Evolutionary conservation across 306 rosid genomes (phyloP).

Genomic region (Delonix regia): DNA sequence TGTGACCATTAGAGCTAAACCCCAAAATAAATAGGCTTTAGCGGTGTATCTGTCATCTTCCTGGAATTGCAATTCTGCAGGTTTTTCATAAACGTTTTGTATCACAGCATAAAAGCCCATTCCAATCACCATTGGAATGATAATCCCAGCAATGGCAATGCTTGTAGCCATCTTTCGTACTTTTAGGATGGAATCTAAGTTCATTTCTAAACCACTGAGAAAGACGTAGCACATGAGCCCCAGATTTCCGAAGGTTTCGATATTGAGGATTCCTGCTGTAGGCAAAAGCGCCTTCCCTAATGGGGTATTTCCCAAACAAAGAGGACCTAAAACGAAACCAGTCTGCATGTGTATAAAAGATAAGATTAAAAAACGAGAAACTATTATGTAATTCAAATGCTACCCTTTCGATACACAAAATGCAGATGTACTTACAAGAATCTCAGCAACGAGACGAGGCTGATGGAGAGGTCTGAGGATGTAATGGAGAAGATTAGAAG

Average conservation of each 20-base stretch:
- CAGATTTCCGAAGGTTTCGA: slow-evolving; percentile 30
- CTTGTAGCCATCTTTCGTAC: slow-evolving; percentile 24
- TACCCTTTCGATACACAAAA: background rate
- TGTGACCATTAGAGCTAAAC: slow-evolving; percentile 31
- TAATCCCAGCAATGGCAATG: slow-evolving; percentile 33
- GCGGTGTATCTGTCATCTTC: too few species aligned
- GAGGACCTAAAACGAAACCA: slow-evolving; percentile 20
- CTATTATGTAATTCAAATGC: background rate
- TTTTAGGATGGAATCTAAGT: slow-evolving; percentile 9
- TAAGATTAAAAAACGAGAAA: background rate
- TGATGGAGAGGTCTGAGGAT: slow-evolving; percentile 37
- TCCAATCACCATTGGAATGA: slow-evolving; percentile 34
- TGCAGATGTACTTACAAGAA: slow-evolving; percentile 32
- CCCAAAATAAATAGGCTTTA: slow-evolving; percentile 27
- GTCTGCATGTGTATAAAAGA: slow-evolving; percentile 26
- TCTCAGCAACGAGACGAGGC: slow-evolving; percentile 43
- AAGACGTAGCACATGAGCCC: slow-evolving; percentile 38
- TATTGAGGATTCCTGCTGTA: background rate
- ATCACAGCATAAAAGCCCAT: slow-evolving; percentile 24
- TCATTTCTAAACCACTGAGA: slow-evolving; percentile 48
- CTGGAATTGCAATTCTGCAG: background rate
- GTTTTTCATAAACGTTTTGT: background rate
- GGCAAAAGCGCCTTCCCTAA: background rate
- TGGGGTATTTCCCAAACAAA: background rate
- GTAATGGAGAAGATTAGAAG: slow-evolving; percentile 2